phyloP scores from a whole-genome alignment of 23 red algal genomes.

The Gracilaria gracilis region DNA sequence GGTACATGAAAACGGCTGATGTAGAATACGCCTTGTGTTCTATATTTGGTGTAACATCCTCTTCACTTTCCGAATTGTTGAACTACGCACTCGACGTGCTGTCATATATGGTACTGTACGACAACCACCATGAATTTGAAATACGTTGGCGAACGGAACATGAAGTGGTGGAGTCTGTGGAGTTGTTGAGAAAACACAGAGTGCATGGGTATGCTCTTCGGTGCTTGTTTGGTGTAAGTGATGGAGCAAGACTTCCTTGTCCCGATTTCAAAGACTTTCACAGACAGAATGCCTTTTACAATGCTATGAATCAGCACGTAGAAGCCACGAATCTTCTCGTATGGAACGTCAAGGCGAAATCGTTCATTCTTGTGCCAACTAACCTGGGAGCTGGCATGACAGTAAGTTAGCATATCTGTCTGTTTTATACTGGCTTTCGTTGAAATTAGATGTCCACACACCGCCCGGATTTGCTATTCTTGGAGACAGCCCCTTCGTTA shows the following conservation, averaged over 20 bases:
- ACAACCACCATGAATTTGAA: no score
- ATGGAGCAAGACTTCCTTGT: constrained; percentile 13
- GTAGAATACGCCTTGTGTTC: no score
- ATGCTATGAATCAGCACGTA: constrained; percentile 6
- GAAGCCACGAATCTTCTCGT: constrained; percentile 43
- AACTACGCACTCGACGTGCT: no score
- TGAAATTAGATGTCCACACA: constrained; percentile 18
- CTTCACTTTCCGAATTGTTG: no score
- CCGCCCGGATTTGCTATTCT: constrained; percentile 34
- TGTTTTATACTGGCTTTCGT: constrained; percentile 22
- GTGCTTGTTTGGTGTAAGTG: constrained; percentile 13
- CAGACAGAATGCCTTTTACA: constrained; percentile 41
- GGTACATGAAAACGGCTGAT: no score
- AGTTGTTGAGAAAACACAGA: constrained; percentile 1
- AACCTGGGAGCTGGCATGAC: constrained; percentile 51
- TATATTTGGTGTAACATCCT: no score
- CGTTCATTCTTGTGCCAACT: constrained; percentile 32
- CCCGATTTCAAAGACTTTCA: constrained; percentile 10
- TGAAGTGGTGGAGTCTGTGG: constrained; percentile 13
- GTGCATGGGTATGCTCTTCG: neutral
- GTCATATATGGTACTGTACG: no score
- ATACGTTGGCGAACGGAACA: constrained; percentile 19
- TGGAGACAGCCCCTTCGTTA: constrained; percentile 28
- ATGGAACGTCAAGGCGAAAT: no score
- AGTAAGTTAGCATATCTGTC: constrained; percentile 40